A percentile compares a stretch with the other conserved stretches of the same genome.
Conservation (phyloP, 352 stramenopile genomes). For the Phytophthora boehmeriae region DNA sequence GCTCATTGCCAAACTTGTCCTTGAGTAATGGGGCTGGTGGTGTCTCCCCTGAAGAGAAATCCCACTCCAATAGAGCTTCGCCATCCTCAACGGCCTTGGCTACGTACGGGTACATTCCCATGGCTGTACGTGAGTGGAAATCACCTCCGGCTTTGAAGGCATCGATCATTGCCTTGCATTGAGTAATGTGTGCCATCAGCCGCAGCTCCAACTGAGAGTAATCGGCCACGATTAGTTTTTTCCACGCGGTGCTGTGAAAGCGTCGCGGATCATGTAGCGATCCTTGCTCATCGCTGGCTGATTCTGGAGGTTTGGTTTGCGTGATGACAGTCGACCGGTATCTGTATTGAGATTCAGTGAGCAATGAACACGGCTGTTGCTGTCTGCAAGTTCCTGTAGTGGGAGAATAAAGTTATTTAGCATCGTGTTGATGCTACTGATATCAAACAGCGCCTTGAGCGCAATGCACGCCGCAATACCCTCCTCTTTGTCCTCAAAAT, state of each 20-base stretch:
- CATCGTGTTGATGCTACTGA: slow-evolving; percentile 99
- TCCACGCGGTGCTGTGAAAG: slow-evolving; percentile 91
- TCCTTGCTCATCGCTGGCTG: slow-evolving; percentile 91
- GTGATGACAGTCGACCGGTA: slow-evolving; percentile 96
- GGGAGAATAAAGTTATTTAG: slow-evolving; percentile 97
- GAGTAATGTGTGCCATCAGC: slow-evolving; percentile 97
- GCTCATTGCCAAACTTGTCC: slow-evolving; percentile 97
- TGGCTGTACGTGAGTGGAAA: slow-evolving; percentile 96
- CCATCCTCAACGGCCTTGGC: slow-evolving; percentile 94
- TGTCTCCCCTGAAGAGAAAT: slow-evolving; percentile 88
- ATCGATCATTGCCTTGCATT: slow-evolving; percentile 99
- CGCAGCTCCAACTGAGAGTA: slow-evolving; percentile 99
- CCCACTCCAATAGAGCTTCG: slow-evolving; percentile 98
- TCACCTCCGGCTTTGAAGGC: slow-evolving; percentile 94
- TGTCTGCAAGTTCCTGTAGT: slow-evolving; percentile 93
- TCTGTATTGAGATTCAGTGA: slow-evolving; percentile 99
- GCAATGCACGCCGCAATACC: slow-evolving; percentile 95
- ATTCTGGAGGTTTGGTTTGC: slow-evolving; percentile 99
- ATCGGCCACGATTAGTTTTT: slow-evolving; percentile 99
- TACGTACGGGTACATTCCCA: slow-evolving; percentile 99
- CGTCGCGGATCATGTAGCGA: slow-evolving; percentile 89
- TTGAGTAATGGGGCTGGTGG: slow-evolving; percentile 96
- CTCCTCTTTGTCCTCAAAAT: slow-evolving; percentile 93
- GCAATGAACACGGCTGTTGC: slow-evolving; percentile 96
- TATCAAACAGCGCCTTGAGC: slow-evolving; percentile 94